These are phyloP conservation scores for Trypanosoma boissoni DNA, from an alignment of 208 protist species.

Conservation along the genomic window DNA sequence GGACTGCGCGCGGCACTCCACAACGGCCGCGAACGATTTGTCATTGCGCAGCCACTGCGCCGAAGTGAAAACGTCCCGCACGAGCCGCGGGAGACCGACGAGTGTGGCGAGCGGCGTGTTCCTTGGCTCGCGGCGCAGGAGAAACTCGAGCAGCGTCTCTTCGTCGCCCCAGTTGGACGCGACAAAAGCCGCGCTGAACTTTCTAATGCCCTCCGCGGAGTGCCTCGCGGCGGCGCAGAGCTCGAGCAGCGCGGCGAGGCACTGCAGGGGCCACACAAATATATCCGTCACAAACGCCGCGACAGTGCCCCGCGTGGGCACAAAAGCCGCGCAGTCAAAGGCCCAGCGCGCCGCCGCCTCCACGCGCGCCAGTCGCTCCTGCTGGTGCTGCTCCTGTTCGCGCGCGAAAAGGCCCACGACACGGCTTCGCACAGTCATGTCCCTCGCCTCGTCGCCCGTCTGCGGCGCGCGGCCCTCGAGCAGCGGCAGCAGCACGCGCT, in stretches of 20 bases:
- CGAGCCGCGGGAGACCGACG: slow-evolving; percentile 57
- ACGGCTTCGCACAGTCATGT: slow-evolving; percentile 22
- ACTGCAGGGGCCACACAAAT: slow-evolving; percentile 83
- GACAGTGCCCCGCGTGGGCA: not conserved
- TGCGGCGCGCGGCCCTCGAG: slow-evolving; percentile 26
- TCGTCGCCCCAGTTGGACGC: slow-evolving; percentile 55
- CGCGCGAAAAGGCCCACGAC: slow-evolving; percentile 6
- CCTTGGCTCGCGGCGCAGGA: slow-evolving; percentile 57
- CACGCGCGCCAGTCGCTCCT: slow-evolving; percentile 6
- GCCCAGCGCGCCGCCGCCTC: slow-evolving; percentile 13
- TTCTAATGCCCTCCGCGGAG: slow-evolving; percentile 43
- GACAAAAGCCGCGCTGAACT: slow-evolving; percentile 57
- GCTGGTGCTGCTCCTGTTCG: not conserved
- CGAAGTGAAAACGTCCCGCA: slow-evolving; percentile 56
- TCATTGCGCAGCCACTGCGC: slow-evolving; percentile 57
- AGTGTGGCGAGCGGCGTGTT: slow-evolving; percentile 71
- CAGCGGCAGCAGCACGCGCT: slow-evolving; percentile 34
- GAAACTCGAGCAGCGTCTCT: slow-evolving; percentile 56
- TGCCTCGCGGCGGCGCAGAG: slow-evolving; percentile 51
- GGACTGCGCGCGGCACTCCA: slow-evolving; percentile 29
- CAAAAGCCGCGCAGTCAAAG: slow-evolving; percentile 18
- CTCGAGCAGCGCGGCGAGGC: slow-evolving; percentile 64
- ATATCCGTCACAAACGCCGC: slow-evolving; percentile 24
- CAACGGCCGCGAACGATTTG: slow-evolving; percentile 40
- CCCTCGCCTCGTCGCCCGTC: slow-evolving; percentile 17